Conservation (phyloP, 2,329 filamentous ascomycete genomes). For the Apiospora pterosperma region DNA sequence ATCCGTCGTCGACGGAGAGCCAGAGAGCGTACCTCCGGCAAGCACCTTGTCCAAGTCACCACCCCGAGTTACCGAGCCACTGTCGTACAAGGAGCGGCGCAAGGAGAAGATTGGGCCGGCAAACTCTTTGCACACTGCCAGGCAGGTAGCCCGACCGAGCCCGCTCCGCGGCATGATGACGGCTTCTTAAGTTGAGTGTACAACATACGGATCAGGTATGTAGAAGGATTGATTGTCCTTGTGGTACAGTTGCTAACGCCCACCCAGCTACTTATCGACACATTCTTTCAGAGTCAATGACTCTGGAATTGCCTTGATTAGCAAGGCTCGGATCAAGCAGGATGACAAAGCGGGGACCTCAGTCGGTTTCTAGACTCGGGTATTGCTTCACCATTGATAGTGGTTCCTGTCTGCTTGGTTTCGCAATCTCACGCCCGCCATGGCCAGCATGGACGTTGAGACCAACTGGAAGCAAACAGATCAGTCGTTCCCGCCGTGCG, state of each 20-base stretch:
- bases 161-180: conserved; percentile 67
- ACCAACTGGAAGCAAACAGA: background rate
- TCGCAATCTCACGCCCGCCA: background rate
- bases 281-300: background rate
- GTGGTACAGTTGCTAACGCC: background rate
- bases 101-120: conserved; percentile 43
- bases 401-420: conserved; percentile 1
- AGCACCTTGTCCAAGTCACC: conserved; percentile 25
- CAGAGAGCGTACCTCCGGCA: conserved; percentile 37
- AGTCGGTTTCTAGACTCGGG: background rate
- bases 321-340: background rate
- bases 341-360: background rate
- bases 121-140: conserved; percentile 40
- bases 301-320: background rate
- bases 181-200: conserved; percentile 25
- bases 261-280: background rate
- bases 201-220: background rate
- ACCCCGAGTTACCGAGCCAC: conserved; percentile 26
- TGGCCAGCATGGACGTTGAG: background rate
- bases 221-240: background rate
- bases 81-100: conserved; percentile 40
- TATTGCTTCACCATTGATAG: background rate
- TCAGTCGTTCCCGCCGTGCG: background rate
- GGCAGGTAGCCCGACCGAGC: conserved; percentile 58
- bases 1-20: conserved; percentile 31